These are phyloP conservation scores for Solanum medicagineum DNA, from an alignment of 257 asterid species.

Conservation along the genomic window DNA sequence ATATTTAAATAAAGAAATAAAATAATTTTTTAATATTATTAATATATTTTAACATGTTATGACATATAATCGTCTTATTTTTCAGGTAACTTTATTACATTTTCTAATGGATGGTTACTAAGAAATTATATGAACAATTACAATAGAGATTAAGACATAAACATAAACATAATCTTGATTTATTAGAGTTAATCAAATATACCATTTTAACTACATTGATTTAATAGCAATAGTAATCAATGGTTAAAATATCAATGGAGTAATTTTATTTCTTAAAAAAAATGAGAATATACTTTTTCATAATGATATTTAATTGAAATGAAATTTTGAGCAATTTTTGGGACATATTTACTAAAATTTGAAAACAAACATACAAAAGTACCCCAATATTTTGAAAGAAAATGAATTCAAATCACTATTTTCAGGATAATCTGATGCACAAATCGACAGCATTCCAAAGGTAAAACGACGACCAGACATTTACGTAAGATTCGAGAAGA, in stretches of 20 bases:
- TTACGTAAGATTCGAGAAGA: rapidly evolving
- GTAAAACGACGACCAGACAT: too few species aligned
- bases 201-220: background rate
- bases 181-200: background rate
- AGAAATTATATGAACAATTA: background rate
- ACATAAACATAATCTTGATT: background rate
- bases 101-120: background rate
- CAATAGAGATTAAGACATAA: background rate
- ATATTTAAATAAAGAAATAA: too few species aligned
- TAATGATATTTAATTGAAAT: background rate
- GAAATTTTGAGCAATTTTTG: background rate
- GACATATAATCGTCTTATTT: too few species aligned
- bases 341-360: background rate
- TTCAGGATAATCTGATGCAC: too few species aligned
- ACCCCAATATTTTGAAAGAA: background rate
- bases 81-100: background rate
- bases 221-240: background rate
- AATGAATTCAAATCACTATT: background rate
- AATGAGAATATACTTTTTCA: background rate
- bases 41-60: too few species aligned
- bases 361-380: too few species aligned
- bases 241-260: background rate
- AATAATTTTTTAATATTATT: too few species aligned
- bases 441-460: too few species aligned
- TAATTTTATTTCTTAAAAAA: background rate